Evolutionary conservation across 495 filamentous ascomycete species (phyloP).

Genomic region (Neurospora sp.): DNA sequence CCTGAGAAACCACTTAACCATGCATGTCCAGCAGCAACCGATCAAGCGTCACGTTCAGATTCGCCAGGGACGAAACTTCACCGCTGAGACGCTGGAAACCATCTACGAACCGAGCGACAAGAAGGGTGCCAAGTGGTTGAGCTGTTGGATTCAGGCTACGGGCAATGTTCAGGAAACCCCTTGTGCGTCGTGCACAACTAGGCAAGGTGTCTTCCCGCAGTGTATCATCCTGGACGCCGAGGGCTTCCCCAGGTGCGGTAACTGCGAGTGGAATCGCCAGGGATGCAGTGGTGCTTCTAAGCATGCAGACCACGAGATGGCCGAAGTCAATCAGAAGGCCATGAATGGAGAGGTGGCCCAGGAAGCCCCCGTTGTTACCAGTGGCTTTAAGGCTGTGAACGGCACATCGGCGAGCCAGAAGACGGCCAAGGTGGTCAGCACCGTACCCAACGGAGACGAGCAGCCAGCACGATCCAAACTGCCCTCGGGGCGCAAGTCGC

Average conservation of each 20-base stretch:
- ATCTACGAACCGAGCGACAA: constrained; percentile 16
- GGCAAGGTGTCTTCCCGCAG: constrained; percentile 12
- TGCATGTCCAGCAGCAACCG: constrained; percentile 7
- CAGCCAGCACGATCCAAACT: neutral
- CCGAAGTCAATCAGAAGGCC: neutral
- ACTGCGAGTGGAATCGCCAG: constrained; percentile 25
- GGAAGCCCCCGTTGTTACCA: neutral
- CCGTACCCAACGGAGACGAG: neutral
- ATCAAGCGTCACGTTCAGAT: constrained; percentile 18
- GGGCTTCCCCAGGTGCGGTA: constrained; percentile 22
- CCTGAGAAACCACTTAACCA: constrained; percentile 8
- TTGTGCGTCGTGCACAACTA: constrained; percentile 14
- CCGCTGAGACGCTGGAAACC: constrained; percentile 11
- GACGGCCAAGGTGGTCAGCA: neutral
- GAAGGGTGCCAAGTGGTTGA: constrained; percentile 21
- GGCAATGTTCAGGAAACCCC: constrained; percentile 15
- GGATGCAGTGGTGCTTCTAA: constrained; percentile 11
- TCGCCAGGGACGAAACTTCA: constrained; percentile 18
- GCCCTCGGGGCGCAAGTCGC: constrained; percentile 12
- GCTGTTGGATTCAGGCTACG: constrained; percentile 23
- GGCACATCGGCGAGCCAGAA: neutral
- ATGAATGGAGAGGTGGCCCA: neutral
- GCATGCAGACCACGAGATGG: constrained; percentile 1
- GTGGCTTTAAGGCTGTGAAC: constrained; percentile 22
- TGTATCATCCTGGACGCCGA: constrained; percentile 17